Evolutionary conservation across 805 yeast genomes (phyloP).

Genomic region (Lipomyces chichibuensis): DNA sequence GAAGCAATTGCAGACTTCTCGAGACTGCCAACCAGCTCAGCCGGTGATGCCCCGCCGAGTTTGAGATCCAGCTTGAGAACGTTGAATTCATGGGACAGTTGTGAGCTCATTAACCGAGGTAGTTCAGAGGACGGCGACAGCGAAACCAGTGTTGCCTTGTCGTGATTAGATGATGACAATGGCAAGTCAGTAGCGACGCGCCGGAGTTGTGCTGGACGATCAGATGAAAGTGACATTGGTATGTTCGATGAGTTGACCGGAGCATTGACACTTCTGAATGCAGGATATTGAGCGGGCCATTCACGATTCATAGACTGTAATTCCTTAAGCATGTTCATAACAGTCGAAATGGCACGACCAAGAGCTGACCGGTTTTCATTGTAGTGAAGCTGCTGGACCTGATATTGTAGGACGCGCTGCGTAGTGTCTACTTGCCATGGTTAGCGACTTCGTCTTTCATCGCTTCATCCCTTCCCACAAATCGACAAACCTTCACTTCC

Average conservation of each 20-base stretch:
- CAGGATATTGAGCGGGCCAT: constrained; percentile 44
- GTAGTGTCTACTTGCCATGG: constrained; percentile 23
- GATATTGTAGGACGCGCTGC: constrained; percentile 46
- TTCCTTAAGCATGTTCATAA: constrained; percentile 38
- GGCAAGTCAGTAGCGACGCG: constrained; percentile 29
- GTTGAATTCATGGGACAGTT: constrained; percentile 48
- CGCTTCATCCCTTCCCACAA: background rate
- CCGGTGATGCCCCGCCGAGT: constrained; percentile 50
- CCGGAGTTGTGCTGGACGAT: constrained; percentile 14
- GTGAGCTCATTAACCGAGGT: constrained; percentile 27
- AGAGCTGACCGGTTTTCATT: constrained; percentile 70
- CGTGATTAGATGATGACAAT: background rate
- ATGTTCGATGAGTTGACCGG: background rate
- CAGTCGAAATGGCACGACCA: constrained; percentile 50
- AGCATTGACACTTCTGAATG: constrained; percentile 18
- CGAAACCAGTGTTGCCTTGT: background rate
- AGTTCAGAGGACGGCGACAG: constrained; percentile 15
- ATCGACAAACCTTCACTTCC: background rate
- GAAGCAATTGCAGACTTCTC: constrained; percentile 72
- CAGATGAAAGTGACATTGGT: background rate
- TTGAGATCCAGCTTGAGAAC: constrained; percentile 66
- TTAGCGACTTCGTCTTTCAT: background rate
- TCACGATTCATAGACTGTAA: constrained; percentile 39
- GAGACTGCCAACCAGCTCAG: constrained; percentile 55
- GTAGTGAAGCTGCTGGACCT: constrained; percentile 73